Percentiles rank a stretch among this genome's conserved stretches.
Evolutionary conservation across 2,329 filamentous ascomycete genomes (phyloP).

Genomic region (Phialemoniopsis sp.): DNA sequence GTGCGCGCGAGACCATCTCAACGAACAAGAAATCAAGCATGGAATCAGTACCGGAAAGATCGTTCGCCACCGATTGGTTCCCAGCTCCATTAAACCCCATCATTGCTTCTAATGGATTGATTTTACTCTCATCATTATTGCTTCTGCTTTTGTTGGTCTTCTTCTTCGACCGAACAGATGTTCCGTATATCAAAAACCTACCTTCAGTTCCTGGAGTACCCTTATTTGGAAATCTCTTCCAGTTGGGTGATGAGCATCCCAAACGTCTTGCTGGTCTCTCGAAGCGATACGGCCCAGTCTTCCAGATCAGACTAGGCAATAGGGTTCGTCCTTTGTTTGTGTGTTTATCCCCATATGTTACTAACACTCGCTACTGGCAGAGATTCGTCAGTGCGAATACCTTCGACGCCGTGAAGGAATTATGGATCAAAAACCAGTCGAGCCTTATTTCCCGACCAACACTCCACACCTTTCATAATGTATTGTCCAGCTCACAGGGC

Average conservation of each 20-base stretch:
- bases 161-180: constrained; percentile 45
- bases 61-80: too few species aligned
- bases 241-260: constrained; percentile 55
- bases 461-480: constrained; percentile 77
- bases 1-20: too few species aligned
- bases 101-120: too few species aligned
- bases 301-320: constrained; percentile 66
- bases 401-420: constrained; percentile 67
- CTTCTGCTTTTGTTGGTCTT: too few species aligned
- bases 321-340: constrained; percentile 31
- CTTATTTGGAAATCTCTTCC: constrained; percentile 59
- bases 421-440: constrained; percentile 78
- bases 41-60: too few species aligned
- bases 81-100: too few species aligned
- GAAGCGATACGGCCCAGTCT: constrained; percentile 58
- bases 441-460: constrained; percentile 73
- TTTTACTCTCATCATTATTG: too few species aligned
- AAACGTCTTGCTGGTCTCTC: constrained; percentile 51
- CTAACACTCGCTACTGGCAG: constrained; percentile 41
- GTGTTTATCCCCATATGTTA: neutral
- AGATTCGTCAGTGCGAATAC: constrained; percentile 75
- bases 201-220: constrained; percentile 59
- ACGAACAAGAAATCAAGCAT: too few species aligned
- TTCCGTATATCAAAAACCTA: constrained; percentile 56
- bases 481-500: constrained; percentile 72